Conservation (phyloP, 345 rosid genomes). For the Rubroshorea leprosula region DNA sequence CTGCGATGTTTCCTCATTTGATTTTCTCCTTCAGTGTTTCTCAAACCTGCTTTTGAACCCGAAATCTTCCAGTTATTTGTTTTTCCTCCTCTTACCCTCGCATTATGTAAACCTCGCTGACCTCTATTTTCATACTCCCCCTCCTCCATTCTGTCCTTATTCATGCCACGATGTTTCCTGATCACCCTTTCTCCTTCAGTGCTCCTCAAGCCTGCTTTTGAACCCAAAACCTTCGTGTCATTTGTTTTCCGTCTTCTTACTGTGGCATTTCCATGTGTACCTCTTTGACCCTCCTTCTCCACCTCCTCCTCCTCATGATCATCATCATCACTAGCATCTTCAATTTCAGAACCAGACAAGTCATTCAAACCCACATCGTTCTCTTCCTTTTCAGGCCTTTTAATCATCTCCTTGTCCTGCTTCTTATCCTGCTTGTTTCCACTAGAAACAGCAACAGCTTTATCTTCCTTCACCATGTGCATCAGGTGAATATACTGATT, state of each 20-base stretch:
- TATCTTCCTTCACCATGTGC: slow-evolving; percentile 48
- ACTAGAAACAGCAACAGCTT: slow-evolving; percentile 23
- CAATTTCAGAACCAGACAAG: slow-evolving; percentile 32
- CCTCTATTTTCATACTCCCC: slow-evolving; percentile 29
- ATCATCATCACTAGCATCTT: slow-evolving; percentile 31
- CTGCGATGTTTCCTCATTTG: slow-evolving; percentile 1
- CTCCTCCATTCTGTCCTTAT: slow-evolving; percentile 15
- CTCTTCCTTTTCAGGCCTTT: slow-evolving; percentile 18
- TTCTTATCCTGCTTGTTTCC: slow-evolving; percentile 37
- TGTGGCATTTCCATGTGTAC: slow-evolving; percentile 11
- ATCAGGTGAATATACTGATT: slow-evolving; percentile 74
- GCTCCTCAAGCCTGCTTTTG: slow-evolving; percentile 1
- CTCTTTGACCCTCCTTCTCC: slow-evolving; percentile 26
- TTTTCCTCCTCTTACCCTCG: slow-evolving; percentile 12
- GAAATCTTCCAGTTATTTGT: slow-evolving; percentile 7
- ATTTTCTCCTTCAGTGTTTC: slow-evolving; percentile 16
- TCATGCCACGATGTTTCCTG: background rate
- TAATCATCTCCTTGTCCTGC: slow-evolving; percentile 28
- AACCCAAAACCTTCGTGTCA: slow-evolving; percentile 9
- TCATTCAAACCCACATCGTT: slow-evolving; percentile 12
- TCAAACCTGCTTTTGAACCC: background rate
- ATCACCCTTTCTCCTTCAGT: slow-evolving; percentile 15
- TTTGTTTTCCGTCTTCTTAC: slow-evolving; percentile 14
- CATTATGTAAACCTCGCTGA: slow-evolving; percentile 12
- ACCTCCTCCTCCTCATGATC: slow-evolving; percentile 27